phyloP scores from a whole-genome alignment of 805 yeast genomes.

The Spencermartinsiella europaea region DNA sequence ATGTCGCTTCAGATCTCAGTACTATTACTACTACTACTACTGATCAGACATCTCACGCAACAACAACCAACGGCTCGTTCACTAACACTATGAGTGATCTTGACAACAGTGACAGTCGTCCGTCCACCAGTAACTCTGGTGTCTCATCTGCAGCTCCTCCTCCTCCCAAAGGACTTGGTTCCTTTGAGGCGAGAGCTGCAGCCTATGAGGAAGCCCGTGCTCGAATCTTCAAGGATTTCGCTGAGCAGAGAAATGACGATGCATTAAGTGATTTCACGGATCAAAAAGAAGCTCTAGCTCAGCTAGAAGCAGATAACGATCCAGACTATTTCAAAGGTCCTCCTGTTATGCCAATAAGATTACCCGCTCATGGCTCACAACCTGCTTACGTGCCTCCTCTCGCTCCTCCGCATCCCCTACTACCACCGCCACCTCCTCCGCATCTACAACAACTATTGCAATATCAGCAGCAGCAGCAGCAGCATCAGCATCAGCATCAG shows the following conservation, averaged over 20 bases:
- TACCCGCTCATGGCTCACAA: too few species aligned
- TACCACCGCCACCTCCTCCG: too few species aligned
- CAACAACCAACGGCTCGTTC: background rate
- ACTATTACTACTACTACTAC: background rate
- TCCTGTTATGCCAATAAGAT: background rate
- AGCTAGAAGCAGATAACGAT: background rate
- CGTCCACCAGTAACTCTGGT: background rate
- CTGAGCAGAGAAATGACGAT: slow-evolving; percentile 1
- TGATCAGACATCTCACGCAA: background rate
- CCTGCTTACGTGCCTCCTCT: too few species aligned
- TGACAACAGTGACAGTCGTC: background rate
- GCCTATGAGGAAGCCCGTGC: slow-evolving; percentile 38
- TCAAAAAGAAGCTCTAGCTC: background rate
- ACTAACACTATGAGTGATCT: background rate
- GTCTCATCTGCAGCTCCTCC: slow-evolving; percentile 19
- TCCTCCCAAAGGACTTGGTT: slow-evolving; percentile 12
- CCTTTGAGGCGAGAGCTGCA: slow-evolving; percentile 35
- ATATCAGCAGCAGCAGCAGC: background rate
- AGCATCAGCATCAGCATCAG: background rate
- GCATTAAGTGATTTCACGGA: background rate
- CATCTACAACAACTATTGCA: background rate
- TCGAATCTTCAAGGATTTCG: slow-evolving; percentile 33
- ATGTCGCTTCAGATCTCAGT: background rate
- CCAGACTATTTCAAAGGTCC: background rate
- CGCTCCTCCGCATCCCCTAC: too few species aligned